phyloP scores from a whole-genome alignment of 768 basidiomycete species.

The Phlebiopsis flavidoalba region DNA sequence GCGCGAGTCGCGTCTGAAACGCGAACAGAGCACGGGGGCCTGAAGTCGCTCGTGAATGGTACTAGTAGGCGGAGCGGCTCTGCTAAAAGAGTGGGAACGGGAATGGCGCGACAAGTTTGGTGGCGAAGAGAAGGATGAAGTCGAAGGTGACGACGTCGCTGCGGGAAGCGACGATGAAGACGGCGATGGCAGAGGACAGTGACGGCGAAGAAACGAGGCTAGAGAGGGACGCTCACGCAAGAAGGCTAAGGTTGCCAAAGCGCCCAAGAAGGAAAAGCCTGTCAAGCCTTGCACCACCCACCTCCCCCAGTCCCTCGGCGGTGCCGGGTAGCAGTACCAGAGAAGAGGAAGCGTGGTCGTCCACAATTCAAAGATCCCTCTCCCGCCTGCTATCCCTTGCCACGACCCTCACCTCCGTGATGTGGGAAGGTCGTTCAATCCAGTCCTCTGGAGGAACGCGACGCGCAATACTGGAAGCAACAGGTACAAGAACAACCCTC shows the following conservation, averaged over 20 bases:
- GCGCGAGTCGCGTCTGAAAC: slow-evolving; percentile 63
- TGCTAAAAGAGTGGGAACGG: slow-evolving; percentile 71
- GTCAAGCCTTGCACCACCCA: slow-evolving; percentile 25
- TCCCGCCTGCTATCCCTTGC: slow-evolving; percentile 34
- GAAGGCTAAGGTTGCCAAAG: slow-evolving; percentile 45
- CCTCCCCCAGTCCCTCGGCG: slow-evolving; percentile 24
- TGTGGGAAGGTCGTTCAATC: slow-evolving; percentile 9
- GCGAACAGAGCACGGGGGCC: slow-evolving; percentile 74
- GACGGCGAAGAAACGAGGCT: slow-evolving; percentile 31
- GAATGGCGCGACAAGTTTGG: slow-evolving; percentile 74
- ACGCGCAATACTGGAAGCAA: no score
- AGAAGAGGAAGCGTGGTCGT: slow-evolving; percentile 82
- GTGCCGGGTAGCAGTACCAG: slow-evolving; percentile 39
- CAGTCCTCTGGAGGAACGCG: no score
- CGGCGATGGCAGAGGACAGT: slow-evolving; percentile 44
- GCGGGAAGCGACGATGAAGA: slow-evolving; percentile 44
- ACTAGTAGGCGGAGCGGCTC: slow-evolving; percentile 67
- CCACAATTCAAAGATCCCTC: slow-evolving; percentile 71
- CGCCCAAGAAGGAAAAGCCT: slow-evolving; percentile 39
- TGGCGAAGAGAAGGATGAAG: slow-evolving; percentile 67
- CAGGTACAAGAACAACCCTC: slow-evolving; percentile 15
- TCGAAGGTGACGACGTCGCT: slow-evolving; percentile 33
- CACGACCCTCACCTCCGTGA: slow-evolving; percentile 15
- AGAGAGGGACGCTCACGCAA: slow-evolving; percentile 59
- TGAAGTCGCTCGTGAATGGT: slow-evolving; percentile 48